Conservation (phyloP, 2,329 filamentous ascomycete genomes). For the Xylaria sp. region DNA sequence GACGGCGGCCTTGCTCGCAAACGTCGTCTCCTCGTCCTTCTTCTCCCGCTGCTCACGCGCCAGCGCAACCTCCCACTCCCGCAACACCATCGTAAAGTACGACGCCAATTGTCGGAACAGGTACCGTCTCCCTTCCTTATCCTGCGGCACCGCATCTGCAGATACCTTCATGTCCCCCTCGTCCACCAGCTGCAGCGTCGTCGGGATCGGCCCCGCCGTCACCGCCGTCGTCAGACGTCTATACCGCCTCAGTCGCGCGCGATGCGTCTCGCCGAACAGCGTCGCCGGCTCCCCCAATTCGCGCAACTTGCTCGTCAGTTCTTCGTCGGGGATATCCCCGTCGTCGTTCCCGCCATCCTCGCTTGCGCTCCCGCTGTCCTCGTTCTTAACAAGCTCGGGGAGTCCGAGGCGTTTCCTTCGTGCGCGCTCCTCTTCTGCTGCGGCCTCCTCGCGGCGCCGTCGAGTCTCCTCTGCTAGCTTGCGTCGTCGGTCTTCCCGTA, state of each 20-base stretch:
- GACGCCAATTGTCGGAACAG: constrained; percentile 89
- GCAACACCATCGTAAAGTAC: constrained; percentile 96
- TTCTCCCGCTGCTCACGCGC: constrained; percentile 64
- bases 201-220: constrained; percentile 84
- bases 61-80: constrained; percentile 85
- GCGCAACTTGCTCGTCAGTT: constrained; percentile 74
- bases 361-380: constrained; percentile 55
- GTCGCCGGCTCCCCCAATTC: constrained; percentile 75
- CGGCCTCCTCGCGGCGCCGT: constrained; percentile 74
- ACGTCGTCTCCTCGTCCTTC: constrained; percentile 67
- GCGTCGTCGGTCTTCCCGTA: constrained; percentile 83
- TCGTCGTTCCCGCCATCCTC: constrained; percentile 51
- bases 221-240: constrained; percentile 70
- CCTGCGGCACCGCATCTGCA: constrained; percentile 66
- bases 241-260: constrained; percentile 75
- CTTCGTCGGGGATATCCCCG: constrained; percentile 76
- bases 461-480: constrained; percentile 84
- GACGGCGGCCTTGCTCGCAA: constrained; percentile 82
- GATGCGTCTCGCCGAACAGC: constrained; percentile 85
- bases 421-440: constrained; percentile 75
- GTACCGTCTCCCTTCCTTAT: constrained; percentile 72
- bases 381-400: constrained; percentile 64
- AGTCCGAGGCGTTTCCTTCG: constrained; percentile 82
- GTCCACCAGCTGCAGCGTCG: constrained; percentile 79
- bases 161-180: constrained; percentile 90